These are phyloP conservation scores for Rehmannia glutinosa DNA, from an alignment of 257 asterid species.

Conservation along the genomic window DNA sequence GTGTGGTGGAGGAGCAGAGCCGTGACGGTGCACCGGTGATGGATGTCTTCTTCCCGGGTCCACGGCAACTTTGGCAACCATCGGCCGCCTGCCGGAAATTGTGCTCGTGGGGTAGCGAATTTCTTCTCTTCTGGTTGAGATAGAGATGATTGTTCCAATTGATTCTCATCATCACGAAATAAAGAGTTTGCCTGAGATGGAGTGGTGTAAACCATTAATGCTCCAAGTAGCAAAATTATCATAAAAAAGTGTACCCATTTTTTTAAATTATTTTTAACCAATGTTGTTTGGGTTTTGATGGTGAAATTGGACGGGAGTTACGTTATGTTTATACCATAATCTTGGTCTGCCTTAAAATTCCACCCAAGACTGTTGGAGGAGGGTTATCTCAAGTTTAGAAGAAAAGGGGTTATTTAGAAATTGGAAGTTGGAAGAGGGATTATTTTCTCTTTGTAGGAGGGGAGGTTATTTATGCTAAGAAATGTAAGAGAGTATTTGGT, in stretches of 20 bases:
- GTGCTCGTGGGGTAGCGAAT: background rate
- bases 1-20: background rate
- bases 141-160: background rate
- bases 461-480: too few relatives aligned
- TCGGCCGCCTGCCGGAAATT: background rate
- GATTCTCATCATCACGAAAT: background rate
- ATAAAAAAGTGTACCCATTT: background rate
- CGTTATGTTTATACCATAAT: too few relatives aligned
- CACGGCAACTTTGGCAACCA: background rate
- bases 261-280: too few relatives aligned
- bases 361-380: too few relatives aligned
- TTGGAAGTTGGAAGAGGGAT: too few relatives aligned
- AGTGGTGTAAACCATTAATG: background rate
- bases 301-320: too few relatives aligned
- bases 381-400: too few relatives aligned
- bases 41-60: background rate
- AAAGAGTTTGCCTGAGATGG: background rate
- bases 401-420: too few relatives aligned
- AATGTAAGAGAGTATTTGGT: too few relatives aligned
- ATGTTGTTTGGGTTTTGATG: too few relatives aligned
- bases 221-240: background rate
- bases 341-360: too few relatives aligned
- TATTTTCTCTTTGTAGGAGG: too few relatives aligned
- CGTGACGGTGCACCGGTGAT: background rate
- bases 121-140: background rate